phyloP scores from a whole-genome alignment of 2,329 filamentous ascomycete genomes.

The Curvularia lunata region DNA sequence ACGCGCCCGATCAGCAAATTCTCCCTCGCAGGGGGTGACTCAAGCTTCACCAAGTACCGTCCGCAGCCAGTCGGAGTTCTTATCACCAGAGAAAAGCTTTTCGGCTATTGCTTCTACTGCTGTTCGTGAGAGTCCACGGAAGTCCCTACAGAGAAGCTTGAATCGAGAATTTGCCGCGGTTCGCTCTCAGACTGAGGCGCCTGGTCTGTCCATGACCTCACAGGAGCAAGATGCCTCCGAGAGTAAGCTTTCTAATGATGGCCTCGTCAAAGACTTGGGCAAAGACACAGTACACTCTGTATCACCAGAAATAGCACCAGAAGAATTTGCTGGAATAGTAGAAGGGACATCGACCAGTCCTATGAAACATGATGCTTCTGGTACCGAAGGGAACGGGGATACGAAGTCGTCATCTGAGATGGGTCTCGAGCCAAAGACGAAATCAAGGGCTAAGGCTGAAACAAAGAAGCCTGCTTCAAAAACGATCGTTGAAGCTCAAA shows the following conservation, averaged over 20 bases:
- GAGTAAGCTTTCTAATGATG: constrained; percentile 32
- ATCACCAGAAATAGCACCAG: constrained; percentile 35
- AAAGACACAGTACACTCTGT: constrained; percentile 37
- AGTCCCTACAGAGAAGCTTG: constrained; percentile 18
- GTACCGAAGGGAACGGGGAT: constrained; percentile 1
- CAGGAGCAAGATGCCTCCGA: constrained; percentile 34
- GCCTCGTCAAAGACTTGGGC: constrained; percentile 38
- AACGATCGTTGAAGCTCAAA: constrained; percentile 1
- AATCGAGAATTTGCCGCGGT: constrained; percentile 15
- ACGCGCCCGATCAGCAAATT: constrained; percentile 26
- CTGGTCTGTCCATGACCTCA: constrained; percentile 27
- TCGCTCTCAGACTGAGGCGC: constrained; percentile 14
- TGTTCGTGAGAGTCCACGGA: constrained; percentile 20
- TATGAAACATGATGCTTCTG: constrained; percentile 2
- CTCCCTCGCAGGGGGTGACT: constrained; percentile 24
- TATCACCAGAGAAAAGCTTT: constrained; percentile 27
- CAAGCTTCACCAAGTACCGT: constrained; percentile 38
- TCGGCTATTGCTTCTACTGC: not conserved
- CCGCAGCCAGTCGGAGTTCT: constrained; percentile 37
- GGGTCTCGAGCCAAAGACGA: constrained; percentile 11
- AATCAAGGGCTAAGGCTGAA: constrained; percentile 1
- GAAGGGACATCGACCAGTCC: constrained; percentile 22
- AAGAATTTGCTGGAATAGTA: constrained; percentile 18
- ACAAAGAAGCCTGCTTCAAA: constrained; percentile 8
- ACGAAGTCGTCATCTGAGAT: constrained; percentile 13